phyloP scores from a whole-genome alignment of 176 grass and related monocot genomes.

The Thalia dealbata region DNA sequence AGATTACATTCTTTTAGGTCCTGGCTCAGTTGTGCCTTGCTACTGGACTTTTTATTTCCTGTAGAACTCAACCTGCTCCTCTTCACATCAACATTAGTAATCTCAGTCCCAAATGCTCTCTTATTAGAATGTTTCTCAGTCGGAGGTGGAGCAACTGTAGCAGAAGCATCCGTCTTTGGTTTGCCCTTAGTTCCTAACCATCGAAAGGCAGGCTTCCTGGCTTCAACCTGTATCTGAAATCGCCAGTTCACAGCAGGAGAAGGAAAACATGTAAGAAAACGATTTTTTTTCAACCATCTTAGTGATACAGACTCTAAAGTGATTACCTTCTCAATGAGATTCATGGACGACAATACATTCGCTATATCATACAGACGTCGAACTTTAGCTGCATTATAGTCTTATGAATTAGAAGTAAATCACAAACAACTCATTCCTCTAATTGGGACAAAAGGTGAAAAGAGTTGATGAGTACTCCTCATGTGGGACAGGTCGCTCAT shows the following conservation, averaged over 20 bases:
- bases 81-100: slow-evolving; percentile 56
- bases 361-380: slow-evolving; percentile 85
- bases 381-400: slow-evolving; percentile 57
- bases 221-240: slow-evolving; percentile 56
- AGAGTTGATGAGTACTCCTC: slow-evolving; percentile 37
- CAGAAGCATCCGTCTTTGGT: slow-evolving; percentile 31
- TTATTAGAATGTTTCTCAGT: slow-evolving; percentile 28
- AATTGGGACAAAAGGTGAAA: not conserved
- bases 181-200: slow-evolving; percentile 47
- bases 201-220: slow-evolving; percentile 71
- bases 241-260: slow-evolving; percentile 7
- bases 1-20: slow-evolving; percentile 53
- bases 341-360: slow-evolving; percentile 74
- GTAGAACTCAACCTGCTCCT: slow-evolving; percentile 30
- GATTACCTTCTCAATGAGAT: slow-evolving; percentile 75
- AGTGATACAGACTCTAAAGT: not conserved
- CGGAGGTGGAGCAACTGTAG: slow-evolving; percentile 21
- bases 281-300: not conserved
- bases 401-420: slow-evolving; percentile 10
- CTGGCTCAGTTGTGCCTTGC: slow-evolving; percentile 19
- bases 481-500: slow-evolving; percentile 62
- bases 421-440: not conserved
- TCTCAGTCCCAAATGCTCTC: slow-evolving; percentile 71
- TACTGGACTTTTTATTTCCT: slow-evolving; percentile 35
- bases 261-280: not conserved